These are phyloP conservation scores for Xylariaceae sp. DNA, from an alignment of 2,329 filamentous ascomycete species.

Conservation along the genomic window DNA sequence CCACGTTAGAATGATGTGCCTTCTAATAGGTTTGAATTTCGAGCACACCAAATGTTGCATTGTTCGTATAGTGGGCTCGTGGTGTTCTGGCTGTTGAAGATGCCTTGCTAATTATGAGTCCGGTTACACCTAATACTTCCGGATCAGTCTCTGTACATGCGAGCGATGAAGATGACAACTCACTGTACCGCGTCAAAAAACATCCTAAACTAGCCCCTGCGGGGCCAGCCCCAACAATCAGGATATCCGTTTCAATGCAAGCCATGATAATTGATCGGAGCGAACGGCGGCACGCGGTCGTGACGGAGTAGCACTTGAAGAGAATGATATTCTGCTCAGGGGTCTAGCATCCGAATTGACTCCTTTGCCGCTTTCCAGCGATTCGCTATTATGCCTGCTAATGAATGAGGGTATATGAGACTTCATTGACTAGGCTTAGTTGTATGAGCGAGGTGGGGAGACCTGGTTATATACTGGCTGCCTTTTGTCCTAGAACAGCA, in stretches of 20 bases:
- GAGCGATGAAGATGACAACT: background rate
- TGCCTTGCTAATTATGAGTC: conserved; percentile 25
- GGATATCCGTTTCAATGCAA: conserved; percentile 21
- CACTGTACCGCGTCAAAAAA: conserved; percentile 21
- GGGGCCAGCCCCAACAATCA: conserved; percentile 27
- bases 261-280: conserved; percentile 9
- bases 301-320: background rate
- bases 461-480: too few species aligned
- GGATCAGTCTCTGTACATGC: background rate
- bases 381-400: too few species aligned
- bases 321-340: background rate
- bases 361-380: background rate
- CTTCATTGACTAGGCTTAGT: too few species aligned
- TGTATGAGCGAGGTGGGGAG: too few species aligned
- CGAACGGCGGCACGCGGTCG: background rate
- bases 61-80: conserved; percentile 24
- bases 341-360: background rate
- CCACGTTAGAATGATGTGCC: background rate
- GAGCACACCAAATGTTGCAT: conserved; percentile 22
- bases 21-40: background rate
- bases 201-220: conserved; percentile 24
- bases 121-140: conserved; percentile 13
- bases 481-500: too few species aligned
- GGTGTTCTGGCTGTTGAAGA: conserved; percentile 25
- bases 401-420: too few species aligned